These are phyloP conservation scores for Agastache rugosa DNA, from an alignment of 257 asterid genomes.

Conservation along the genomic window DNA sequence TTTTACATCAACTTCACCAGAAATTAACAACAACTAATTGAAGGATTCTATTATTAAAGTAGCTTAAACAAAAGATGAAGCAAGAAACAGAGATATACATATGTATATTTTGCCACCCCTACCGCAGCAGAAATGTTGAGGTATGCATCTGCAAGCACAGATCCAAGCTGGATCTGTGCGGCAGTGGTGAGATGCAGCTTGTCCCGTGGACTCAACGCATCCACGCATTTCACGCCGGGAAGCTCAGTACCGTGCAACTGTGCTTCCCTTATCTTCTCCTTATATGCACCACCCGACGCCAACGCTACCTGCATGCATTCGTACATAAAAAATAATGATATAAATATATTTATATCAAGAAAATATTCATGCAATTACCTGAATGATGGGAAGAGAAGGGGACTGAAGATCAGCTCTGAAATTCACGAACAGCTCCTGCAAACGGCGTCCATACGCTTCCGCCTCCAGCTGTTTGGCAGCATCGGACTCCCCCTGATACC, in stretches of 20 bases:
- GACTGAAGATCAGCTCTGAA: not conserved
- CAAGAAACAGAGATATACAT: too few relatives aligned
- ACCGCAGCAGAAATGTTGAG: too few relatives aligned
- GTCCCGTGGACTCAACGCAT: not conserved
- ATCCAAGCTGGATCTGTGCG: not conserved
- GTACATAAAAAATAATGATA: too few relatives aligned
- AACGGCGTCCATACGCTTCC: not conserved
- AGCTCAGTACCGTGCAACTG: not conserved
- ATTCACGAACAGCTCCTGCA: not conserved
- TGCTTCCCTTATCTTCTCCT: not conserved
- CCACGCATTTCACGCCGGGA: not conserved
- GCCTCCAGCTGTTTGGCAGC: accelerated
- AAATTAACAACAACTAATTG: too few relatives aligned
- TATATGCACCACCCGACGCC: too few relatives aligned
- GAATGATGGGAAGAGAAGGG: not conserved
- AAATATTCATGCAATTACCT: too few relatives aligned
- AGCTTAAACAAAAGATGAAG: too few relatives aligned
- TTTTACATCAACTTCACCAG: too few relatives aligned
- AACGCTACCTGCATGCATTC: too few relatives aligned
- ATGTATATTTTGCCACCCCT: too few relatives aligned
- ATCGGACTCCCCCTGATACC: constrained; percentile 5
- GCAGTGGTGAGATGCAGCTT: not conserved
- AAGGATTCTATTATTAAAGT: too few relatives aligned
- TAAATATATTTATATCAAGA: too few relatives aligned
- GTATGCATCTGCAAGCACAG: not conserved